Evolutionary conservation across 805 yeast species (phyloP).

Genomic region (Candida suzukii): DNA sequence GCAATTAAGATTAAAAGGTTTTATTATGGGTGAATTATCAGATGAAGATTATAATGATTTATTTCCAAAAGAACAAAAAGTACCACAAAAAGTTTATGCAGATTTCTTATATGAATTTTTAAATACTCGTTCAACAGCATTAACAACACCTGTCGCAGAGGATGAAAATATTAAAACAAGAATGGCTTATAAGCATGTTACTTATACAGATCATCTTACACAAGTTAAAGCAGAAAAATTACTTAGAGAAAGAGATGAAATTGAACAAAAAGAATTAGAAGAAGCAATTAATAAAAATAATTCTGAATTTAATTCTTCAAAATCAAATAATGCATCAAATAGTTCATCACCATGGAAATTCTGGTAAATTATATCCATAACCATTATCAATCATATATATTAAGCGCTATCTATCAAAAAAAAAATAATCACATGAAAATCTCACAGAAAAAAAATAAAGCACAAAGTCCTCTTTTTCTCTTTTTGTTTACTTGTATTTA

Average conservation of each 20-base stretch:
- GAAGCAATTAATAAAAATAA: no score
- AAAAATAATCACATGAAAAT: no score
- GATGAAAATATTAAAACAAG: constrained; percentile 59
- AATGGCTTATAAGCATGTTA: constrained; percentile 52
- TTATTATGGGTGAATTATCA: constrained; percentile 43
- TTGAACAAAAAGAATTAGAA: background rate
- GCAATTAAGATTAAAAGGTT: constrained; percentile 50
- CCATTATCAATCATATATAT: no score
- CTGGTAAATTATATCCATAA: no score
- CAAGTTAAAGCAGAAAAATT: constrained; percentile 62
- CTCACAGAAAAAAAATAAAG: no score
- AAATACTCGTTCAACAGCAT: background rate
- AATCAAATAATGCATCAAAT: no score
- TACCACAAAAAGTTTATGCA: constrained; percentile 31
- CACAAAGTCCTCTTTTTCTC: no score
- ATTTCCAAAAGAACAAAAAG: constrained; percentile 33
- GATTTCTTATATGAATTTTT: constrained; percentile 3
- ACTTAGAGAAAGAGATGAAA: constrained; percentile 24
- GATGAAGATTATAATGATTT: constrained; percentile 62
- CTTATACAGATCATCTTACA: constrained; percentile 64
- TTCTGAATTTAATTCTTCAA: no score
- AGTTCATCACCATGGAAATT: no score
- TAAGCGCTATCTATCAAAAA: no score
- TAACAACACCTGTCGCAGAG: constrained; percentile 29
- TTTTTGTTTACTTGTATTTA: no score